Evolutionary conservation across 1,284 basidiomycete genomes (phyloP).

Genomic region (Malassezia obtusa): DNA sequence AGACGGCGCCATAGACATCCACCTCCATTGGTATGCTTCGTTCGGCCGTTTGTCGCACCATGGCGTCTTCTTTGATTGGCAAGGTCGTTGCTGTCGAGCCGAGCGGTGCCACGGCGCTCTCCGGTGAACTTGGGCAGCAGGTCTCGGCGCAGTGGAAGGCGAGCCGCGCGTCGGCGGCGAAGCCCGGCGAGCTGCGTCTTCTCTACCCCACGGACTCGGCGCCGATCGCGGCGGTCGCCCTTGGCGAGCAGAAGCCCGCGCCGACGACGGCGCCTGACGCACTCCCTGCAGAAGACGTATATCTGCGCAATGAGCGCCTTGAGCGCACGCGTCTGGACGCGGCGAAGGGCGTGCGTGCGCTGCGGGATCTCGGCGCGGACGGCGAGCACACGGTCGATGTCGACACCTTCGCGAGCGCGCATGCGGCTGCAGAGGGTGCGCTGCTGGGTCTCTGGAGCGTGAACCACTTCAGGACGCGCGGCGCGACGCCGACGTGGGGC

Average conservation of each 20-base stretch:
- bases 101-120: neutral
- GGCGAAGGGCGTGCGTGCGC: constrained; percentile 39
- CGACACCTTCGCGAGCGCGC: constrained; percentile 34
- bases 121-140: constrained; percentile 12
- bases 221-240: constrained; percentile 35
- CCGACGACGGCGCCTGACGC: constrained; percentile 37
- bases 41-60: neutral
- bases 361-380: constrained; percentile 34
- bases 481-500: constrained; percentile 27
- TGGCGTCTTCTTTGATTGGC: constrained; percentile 4
- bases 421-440: constrained; percentile 41
- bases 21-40: neutral
- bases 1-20: neutral
- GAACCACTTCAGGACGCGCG: constrained; percentile 46
- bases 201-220: constrained; percentile 29
- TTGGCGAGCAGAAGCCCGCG: constrained; percentile 36
- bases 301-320: constrained; percentile 40
- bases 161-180: constrained; percentile 33
- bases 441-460: constrained; percentile 37
- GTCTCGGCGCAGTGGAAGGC: constrained; percentile 37
- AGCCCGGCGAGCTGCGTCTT: constrained; percentile 36
- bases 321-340: constrained; percentile 40
- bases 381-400: constrained; percentile 26
- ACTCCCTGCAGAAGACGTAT: constrained; percentile 25
- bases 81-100: constrained; percentile 14